phyloP scores from a whole-genome alignment of 257 asterid genomes.

The Solanum raphanifolium region DNA sequence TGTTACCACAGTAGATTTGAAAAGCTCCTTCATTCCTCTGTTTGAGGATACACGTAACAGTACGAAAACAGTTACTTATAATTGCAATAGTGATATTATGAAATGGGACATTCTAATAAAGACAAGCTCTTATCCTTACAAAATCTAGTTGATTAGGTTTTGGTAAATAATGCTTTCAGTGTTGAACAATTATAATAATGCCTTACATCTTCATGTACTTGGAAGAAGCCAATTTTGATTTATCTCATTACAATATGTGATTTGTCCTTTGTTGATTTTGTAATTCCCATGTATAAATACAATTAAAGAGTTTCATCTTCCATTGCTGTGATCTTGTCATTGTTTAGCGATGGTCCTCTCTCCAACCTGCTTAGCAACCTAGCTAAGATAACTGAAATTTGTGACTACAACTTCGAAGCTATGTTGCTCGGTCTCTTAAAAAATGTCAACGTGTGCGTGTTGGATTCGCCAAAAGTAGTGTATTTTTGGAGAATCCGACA shows the following conservation, averaged over 20 bases:
- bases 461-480: too few species aligned
- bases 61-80: background rate
- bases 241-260: background rate
- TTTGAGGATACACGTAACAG: background rate
- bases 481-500: too few species aligned
- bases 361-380: background rate
- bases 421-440: too few species aligned
- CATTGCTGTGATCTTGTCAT: background rate
- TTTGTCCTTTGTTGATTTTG: background rate
- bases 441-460: too few species aligned
- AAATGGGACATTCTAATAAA: background rate
- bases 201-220: background rate
- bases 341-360: background rate
- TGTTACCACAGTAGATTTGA: background rate
- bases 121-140: background rate
- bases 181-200: background rate
- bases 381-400: background rate
- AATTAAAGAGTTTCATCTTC: background rate
- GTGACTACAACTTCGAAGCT: background rate
- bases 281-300: background rate
- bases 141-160: background rate
- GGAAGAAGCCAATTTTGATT: background rate
- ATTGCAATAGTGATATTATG: background rate
- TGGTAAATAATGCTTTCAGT: background rate
- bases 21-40: background rate